Evolutionary conservation across 108 stramenopile genomes (phyloP).

Genomic region (Aurantiochytrium sp.): DNA sequence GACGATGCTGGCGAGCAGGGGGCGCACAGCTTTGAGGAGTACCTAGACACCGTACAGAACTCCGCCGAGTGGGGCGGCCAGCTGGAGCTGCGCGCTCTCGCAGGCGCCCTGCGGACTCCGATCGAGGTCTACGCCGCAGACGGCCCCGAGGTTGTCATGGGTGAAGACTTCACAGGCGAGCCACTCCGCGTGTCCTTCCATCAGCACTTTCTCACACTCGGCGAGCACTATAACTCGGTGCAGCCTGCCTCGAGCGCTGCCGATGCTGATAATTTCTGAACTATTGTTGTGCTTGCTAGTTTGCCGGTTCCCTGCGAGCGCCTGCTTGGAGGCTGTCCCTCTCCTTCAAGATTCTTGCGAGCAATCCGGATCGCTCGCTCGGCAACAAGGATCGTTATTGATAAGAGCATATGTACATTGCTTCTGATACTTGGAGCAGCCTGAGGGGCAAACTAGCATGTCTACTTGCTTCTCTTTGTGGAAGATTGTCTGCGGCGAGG

Average conservation of each 20-base stretch:
- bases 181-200: constrained; percentile 81
- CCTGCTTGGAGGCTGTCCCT: no score
- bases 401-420: no score
- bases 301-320: no score
- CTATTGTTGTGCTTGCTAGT: no score
- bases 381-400: no score
- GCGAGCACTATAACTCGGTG: constrained; percentile 96
- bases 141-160: constrained; percentile 43
- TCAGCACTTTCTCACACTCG: constrained; percentile 89
- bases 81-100: constrained; percentile 82
- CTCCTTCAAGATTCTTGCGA: no score
- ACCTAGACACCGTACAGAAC: constrained; percentile 70
- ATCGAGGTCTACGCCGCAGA: constrained; percentile 74
- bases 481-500: no score
- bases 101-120: constrained; percentile 67
- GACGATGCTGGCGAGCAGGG: constrained; percentile 27
- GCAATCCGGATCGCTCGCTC: no score
- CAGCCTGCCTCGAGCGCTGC: background rate
- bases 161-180: constrained; percentile 39
- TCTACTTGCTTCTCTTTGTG: no score
- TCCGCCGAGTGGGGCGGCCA: constrained; percentile 94
- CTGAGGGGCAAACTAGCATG: no score
- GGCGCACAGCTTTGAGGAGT: constrained; percentile 69
- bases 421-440: no score
- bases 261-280: background rate